Evolutionary conservation across 2,329 filamentous ascomycete genomes (phyloP), one percentile per base, ranked within the genome.

Genomic region (Epichloe sibirici): DNA sequence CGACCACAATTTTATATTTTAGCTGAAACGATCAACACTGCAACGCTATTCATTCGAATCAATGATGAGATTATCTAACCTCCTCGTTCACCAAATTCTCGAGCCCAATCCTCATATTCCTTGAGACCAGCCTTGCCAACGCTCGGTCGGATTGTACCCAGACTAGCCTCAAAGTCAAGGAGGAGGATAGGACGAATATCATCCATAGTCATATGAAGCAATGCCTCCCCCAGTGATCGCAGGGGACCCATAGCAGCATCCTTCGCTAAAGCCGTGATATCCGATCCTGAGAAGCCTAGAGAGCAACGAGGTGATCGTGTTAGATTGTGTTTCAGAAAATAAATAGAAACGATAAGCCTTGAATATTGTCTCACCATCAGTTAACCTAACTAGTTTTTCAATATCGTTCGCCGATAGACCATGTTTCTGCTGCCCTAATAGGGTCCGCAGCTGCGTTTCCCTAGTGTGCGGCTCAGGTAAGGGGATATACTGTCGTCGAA

Each of bases 211-310:
- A 94, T 97, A 58, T 88, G 83, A 37, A 98, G 75, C 34, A 98
- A 72, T 42, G 86, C 88, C 66, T 97, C 93, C 28, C 93, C 93
- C 2, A 97, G 74, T 51, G 89, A 91, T 35, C 93, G 81, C 12
- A 98, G 73, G 0, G 93, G 93, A 0, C 93, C 91, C 93, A 98
- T 98, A 3, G 93, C 93, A 8, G 93, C 93, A 65, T 98, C 93
- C 69, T 98, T 98, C 7, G 93, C 93, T 8, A 98, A 74, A 1
- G 93, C 90, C 23, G 93, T 97, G 58, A 98, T 95, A 63, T 98
- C 93, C 2, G 90, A 95, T 45, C 93, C 93, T 8, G 90, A 96
- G 70, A 95, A 98, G n/a, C 90, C 90, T 96, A 52, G 12, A 38
- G 23, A 4, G 3, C 34, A 40, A 35, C 8, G 43, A 50, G 43